phyloP scores from a whole-genome alignment of 2,329 filamentous ascomycete genomes.

The Dactylonectria estremocensis region DNA sequence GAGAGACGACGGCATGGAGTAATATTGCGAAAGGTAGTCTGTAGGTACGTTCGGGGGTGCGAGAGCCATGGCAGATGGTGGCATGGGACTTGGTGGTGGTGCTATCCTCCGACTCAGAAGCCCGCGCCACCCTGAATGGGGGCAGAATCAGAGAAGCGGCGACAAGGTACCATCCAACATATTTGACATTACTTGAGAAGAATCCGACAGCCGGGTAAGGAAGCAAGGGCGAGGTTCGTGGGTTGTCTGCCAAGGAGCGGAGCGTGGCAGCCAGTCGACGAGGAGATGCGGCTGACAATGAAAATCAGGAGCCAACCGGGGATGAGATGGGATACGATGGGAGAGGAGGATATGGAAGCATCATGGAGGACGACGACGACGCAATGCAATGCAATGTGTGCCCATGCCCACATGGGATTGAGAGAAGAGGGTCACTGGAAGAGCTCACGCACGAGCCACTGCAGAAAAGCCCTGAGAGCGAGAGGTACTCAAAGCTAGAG shows the following conservation, averaged over 20 bases:
- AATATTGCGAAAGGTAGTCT: slow-evolving; percentile 10
- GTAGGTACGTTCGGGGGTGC: slow-evolving; percentile 8
- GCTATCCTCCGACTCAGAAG: slow-evolving; percentile 33
- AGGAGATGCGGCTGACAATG: slow-evolving; percentile 1
- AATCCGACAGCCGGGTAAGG: slow-evolving; percentile 14
- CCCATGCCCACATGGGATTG: too few species aligned
- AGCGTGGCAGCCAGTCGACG: background rate
- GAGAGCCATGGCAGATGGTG: slow-evolving; percentile 12
- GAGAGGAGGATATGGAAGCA: background rate
- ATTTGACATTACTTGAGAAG: slow-evolving; percentile 24
- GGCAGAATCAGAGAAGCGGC: background rate
- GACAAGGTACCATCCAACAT: slow-evolving; percentile 1
- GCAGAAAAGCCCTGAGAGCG: slow-evolving; percentile 31
- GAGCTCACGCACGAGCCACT: background rate
- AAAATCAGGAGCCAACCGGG: background rate
- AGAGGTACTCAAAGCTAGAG: background rate
- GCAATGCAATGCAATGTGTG: too few species aligned
- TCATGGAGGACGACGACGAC: background rate
- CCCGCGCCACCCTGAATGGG: slow-evolving; percentile 28
- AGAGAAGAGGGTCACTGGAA: background rate
- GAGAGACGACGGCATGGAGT: slow-evolving; percentile 6
- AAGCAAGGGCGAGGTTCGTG: slow-evolving; percentile 21
- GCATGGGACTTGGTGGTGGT: slow-evolving; percentile 13
- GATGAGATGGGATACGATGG: background rate
- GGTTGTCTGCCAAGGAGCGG: slow-evolving; percentile 27